These are phyloP conservation scores for Eutypa lata DNA, from an alignment of 2,329 filamentous ascomycete species.

Conservation along the genomic window DNA sequence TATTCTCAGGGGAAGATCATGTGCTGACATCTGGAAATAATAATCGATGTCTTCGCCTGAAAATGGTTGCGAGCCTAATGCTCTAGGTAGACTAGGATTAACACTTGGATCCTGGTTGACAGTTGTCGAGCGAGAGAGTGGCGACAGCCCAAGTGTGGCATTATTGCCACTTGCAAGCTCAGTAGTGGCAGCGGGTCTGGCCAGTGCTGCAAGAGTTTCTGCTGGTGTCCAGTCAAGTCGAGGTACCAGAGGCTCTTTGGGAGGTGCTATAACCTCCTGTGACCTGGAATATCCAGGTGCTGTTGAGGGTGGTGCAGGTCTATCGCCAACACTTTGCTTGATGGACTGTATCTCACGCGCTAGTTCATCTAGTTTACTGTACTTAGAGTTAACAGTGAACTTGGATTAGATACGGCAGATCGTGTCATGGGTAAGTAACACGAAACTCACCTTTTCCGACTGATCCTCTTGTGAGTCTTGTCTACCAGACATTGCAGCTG, in stretches of 20 bases:
- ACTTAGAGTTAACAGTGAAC: slow-evolving; percentile 4
- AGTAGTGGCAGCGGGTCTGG: slow-evolving; percentile 4
- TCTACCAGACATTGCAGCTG: slow-evolving; percentile 27
- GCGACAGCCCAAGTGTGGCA: slow-evolving; percentile 21
- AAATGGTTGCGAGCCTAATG: slow-evolving; percentile 45
- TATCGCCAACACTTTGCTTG: slow-evolving; percentile 45
- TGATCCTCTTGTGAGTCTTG: slow-evolving; percentile 29
- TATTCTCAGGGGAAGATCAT: not conserved
- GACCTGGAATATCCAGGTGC: slow-evolving; percentile 18
- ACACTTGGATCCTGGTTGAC: slow-evolving; percentile 10
- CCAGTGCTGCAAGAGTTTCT: slow-evolving; percentile 11
- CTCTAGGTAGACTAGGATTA: slow-evolving; percentile 34
- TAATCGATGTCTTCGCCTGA: slow-evolving; percentile 52
- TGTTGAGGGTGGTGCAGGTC: slow-evolving; percentile 8
- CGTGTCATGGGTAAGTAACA: slow-evolving; percentile 1
- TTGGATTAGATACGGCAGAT: not conserved
- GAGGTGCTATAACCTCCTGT: slow-evolving; percentile 14
- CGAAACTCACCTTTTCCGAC: slow-evolving; percentile 26
- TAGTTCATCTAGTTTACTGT: slow-evolving; percentile 53
- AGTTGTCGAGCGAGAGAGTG: slow-evolving; percentile 23
- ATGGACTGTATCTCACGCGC: slow-evolving; percentile 54
- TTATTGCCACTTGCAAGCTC: not conserved
- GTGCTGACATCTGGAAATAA: slow-evolving; percentile 49
- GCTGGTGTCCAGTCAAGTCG: slow-evolving; percentile 16
- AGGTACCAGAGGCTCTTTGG: slow-evolving; percentile 14